These are phyloP conservation scores for Boletus edulis DNA, from an alignment of 768 basidiomycete genomes.

Conservation along the genomic window DNA sequence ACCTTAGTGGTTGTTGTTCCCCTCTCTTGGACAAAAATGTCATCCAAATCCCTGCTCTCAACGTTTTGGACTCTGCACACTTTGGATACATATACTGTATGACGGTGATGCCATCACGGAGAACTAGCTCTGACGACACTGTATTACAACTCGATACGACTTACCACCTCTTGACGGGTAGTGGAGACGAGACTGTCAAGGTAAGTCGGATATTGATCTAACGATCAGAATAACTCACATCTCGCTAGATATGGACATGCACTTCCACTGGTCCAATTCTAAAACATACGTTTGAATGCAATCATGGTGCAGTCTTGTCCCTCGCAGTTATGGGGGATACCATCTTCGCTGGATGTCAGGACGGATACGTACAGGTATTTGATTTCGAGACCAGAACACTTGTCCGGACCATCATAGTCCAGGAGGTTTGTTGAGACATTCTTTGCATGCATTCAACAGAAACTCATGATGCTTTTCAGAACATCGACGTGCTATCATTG, in stretches of 20 bases:
- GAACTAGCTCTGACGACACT: conserved; percentile 36
- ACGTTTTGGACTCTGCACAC: conserved; percentile 87
- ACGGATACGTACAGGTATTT: conserved; percentile 87
- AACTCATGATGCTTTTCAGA: conserved; percentile 36
- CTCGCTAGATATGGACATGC: conserved; percentile 65
- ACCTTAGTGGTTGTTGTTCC: conserved; percentile 33
- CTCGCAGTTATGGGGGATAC: conserved; percentile 73
- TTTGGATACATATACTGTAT: conserved; percentile 94
- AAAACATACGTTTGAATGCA: conserved; percentile 67
- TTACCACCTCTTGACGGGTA: conserved; percentile 74
- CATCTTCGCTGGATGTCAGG: conserved; percentile 91
- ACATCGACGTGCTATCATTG: conserved; percentile 79
- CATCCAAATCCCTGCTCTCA: conserved; percentile 58
- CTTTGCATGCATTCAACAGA: background rate
- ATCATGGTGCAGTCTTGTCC: conserved; percentile 79
- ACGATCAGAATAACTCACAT: background rate
- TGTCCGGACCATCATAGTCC: conserved; percentile 82
- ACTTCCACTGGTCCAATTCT: conserved; percentile 43
- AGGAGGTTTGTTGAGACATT: conserved; percentile 52
- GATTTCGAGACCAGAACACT: conserved; percentile 88
- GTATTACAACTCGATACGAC: conserved; percentile 19
- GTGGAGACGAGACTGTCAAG: conserved; percentile 91
- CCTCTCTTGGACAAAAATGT: conserved; percentile 30
- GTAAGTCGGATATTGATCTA: conserved; percentile 34
- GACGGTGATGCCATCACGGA: conserved; percentile 44